Evolutionary conservation across 176 grass and related monocot species (phyloP).

Genomic region (Oropetium thomaeum): DNA sequence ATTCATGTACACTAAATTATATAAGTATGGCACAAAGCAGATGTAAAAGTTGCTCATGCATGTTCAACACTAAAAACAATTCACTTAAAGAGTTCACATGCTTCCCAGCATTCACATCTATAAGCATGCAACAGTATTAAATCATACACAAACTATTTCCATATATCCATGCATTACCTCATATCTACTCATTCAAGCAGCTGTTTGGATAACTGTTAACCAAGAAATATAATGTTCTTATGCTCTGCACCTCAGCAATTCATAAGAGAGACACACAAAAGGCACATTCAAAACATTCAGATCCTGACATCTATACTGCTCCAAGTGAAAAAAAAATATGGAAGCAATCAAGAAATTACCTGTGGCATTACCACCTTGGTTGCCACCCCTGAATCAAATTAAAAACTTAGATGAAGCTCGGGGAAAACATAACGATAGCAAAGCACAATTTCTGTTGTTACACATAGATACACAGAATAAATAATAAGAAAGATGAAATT

Average conservation of each 20-base stretch:
- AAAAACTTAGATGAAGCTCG: conserved; percentile 35
- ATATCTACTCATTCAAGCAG: background rate
- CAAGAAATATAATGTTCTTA: background rate
- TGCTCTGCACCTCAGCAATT: background rate
- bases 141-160: conserved; percentile 17
- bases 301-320: background rate
- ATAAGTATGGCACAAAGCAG: background rate
- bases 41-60: conserved; percentile 1
- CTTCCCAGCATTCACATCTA: conserved; percentile 2
- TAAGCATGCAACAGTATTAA: background rate
- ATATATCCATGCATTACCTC: background rate
- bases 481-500: background rate
- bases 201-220: background rate
- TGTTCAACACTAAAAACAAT: background rate
- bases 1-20: background rate
- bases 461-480: background rate
- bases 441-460: conserved; percentile 6
- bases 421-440: conserved; percentile 8
- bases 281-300: conserved; percentile 18
- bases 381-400: conserved; percentile 64
- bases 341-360: conserved; percentile 41
- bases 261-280: conserved; percentile 2
- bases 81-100: background rate
- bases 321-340: conserved; percentile 1
- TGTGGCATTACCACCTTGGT: conserved; percentile 52